Evolutionary conservation across 306 rosid genomes (phyloP).

Genomic region (Alnus rubra): DNA sequence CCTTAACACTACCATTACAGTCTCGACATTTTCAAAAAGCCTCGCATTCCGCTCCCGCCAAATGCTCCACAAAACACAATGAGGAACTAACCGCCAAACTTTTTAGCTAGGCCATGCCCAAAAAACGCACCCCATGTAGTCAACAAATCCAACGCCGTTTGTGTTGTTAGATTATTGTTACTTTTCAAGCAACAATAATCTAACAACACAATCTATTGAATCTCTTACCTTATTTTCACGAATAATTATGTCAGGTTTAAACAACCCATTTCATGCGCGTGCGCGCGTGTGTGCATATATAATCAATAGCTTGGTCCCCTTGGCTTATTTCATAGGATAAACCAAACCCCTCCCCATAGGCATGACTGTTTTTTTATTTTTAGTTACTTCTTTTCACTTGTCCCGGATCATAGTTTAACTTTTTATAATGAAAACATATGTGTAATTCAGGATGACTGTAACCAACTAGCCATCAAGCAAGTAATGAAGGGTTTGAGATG

Average conservation of each 20-base stretch:
- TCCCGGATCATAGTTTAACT: not conserved
- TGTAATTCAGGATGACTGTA: not conserved
- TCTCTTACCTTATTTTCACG: not conserved
- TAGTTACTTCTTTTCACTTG: not conserved
- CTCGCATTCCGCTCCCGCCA: no score
- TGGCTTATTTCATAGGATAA: not conserved
- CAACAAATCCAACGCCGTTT: no score
- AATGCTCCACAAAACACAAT: no score
- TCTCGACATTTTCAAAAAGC: no score
- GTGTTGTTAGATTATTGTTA: no score
- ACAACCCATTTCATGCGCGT: not conserved
- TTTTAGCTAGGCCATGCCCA: no score
- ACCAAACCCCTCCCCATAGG: not conserved
- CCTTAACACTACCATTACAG: no score
- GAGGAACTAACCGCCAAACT: no score
- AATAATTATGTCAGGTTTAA: not conserved
- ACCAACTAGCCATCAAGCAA: not conserved
- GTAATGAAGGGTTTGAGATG: slow-evolving; percentile 4
- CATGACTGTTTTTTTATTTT: not conserved
- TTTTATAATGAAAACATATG: not conserved
- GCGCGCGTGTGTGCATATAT: not conserved
- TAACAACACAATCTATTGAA: not conserved
- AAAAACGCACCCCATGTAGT: no score
- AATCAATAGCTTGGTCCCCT: not conserved
- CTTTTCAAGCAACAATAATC: not conserved